Percentiles rank a stretch among this genome's conserved stretches.
These are phyloP conservation scores for Diaporthe australafricana DNA, from an alignment of 2,329 filamentous ascomycete species.

Conservation along the genomic window DNA sequence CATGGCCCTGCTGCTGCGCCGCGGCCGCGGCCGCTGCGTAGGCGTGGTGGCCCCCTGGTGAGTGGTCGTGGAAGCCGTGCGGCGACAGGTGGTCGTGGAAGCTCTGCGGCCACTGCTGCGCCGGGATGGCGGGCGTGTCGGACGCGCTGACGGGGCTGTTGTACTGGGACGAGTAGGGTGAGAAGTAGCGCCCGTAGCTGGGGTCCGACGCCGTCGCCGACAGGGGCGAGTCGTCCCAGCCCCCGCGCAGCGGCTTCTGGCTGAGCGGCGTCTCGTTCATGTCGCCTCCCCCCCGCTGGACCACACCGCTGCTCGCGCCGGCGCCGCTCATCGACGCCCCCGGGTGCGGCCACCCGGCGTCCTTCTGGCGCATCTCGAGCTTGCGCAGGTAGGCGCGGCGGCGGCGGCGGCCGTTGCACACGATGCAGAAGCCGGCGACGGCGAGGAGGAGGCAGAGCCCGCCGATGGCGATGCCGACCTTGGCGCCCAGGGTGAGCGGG, in stretches of 20 bases:
- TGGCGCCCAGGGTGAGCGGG: constrained; percentile 63
- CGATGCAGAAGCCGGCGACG: constrained; percentile 62
- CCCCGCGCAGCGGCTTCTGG: constrained; percentile 61
- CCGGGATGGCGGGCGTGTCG: constrained; percentile 46
- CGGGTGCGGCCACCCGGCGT: constrained; percentile 56
- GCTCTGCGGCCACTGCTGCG: constrained; percentile 50
- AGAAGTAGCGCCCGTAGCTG: constrained; percentile 60
- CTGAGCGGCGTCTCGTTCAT: constrained; percentile 66
- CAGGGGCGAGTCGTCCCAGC: constrained; percentile 67
- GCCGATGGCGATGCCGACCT: constrained; percentile 69
- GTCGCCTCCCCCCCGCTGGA: constrained; percentile 48
- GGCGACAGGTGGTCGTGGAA: constrained; percentile 29
- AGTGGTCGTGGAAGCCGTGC: constrained; percentile 33
- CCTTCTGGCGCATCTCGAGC: constrained; percentile 54
- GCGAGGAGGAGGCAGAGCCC: constrained; percentile 60
- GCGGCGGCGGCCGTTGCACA: constrained; percentile 67
- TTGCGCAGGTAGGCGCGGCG: constrained; percentile 63
- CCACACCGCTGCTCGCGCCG: constrained; percentile 34
- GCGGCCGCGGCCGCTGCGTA: too few species aligned
- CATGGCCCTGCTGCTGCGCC: too few species aligned
- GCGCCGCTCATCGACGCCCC: constrained; percentile 39
- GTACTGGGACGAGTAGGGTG: constrained; percentile 70
- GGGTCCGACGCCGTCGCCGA: constrained; percentile 50
- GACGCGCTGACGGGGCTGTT: constrained; percentile 65
- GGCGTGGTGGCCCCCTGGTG: constrained; percentile 39